Evolutionary conservation across 139 green algal genomes (phyloP), one percentile per base, ranked within the genome.

Genomic region (Closterium sp.): DNA sequence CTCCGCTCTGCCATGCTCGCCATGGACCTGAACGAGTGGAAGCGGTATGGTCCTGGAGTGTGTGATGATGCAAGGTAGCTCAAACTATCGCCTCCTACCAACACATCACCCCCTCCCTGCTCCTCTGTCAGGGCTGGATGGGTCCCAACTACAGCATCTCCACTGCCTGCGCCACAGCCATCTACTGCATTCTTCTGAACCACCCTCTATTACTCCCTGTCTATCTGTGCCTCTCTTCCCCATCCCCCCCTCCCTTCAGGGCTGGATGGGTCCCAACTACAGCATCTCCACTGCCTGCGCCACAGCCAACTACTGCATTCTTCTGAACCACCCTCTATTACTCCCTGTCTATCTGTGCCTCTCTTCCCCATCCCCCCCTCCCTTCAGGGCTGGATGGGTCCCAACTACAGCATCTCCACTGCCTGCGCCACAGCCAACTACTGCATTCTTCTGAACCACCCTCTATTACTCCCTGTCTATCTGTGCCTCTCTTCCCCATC

Each of bases 101-200:
- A 42, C 9, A 42, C 34, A 42, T 42, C 34, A 42, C 9, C 34
- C 34, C 34, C 4, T 42, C 9, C 9, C 34, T 6, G 4, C 34
- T 42, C 34, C 34, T n/a, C 27, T 3, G 97, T 89, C 86, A 97
- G 24, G 96, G 95, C 30, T 98, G 98, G 95, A 98, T 98, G 96
- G 97, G 97, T 0, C 97, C 97, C 91, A 98, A 98, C 96, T 98
- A 98, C 95, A 96, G 96, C 62, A 96, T 97, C 34, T 97, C 96
- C 27, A 99, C 97, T 21, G 98, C 98, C 3, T 99, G 98, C 92
- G 98, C 98, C 29, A 99, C 98, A 0, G 97, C 97, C 89, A 97
- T 97, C 90, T 95, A 95, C 87, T 95, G 89, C 89, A 90, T 95
- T 34, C 85, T 93, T 29, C 88, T 30, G 10, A 89, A 92, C 32